Evolutionary conservation across 129 eudicot genomes (phyloP).

Genomic region (Chrysanthemum seticuspe): DNA sequence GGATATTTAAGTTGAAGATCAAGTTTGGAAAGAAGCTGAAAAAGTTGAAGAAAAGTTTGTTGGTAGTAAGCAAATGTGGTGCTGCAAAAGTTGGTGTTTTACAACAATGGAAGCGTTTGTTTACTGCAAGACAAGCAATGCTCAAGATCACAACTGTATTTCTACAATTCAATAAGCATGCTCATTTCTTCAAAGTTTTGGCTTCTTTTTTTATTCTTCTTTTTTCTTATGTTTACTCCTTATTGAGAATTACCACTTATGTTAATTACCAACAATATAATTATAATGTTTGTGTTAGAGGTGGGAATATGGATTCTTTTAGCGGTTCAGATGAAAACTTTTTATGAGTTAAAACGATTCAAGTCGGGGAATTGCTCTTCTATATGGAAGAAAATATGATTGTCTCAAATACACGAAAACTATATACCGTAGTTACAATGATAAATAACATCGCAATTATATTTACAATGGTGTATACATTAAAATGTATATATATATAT

Average conservation of each 20-base stretch:
- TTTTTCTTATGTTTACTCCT: neutral
- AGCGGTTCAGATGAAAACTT: no score
- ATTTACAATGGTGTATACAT: no score
- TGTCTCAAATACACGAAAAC: no score
- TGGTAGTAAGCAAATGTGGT: conserved; percentile 30
- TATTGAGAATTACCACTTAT: conserved; percentile 12
- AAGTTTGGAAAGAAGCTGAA: conserved; percentile 56
- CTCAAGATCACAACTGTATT: conserved; percentile 32
- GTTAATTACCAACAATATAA: no score
- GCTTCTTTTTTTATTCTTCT: neutral
- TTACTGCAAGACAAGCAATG: conserved; percentile 25
- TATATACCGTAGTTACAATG: no score
- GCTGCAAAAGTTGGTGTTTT: conserved; percentile 27
- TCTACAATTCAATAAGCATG: conserved; percentile 29
- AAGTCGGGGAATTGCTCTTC: no score
- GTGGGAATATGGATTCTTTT: no score
- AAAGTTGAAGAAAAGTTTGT: conserved; percentile 46
- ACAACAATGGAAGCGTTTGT: conserved; percentile 43
- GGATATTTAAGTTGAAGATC: conserved; percentile 42
- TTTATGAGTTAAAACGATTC: no score
- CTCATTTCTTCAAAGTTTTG: conserved; percentile 19
- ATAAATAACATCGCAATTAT: no score
- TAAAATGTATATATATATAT: no score
- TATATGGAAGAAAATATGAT: no score
- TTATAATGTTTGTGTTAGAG: no score